Conservation (phyloP, 192 early-diverging fungal genomes). For the Funneliformis mosseae region DNA sequence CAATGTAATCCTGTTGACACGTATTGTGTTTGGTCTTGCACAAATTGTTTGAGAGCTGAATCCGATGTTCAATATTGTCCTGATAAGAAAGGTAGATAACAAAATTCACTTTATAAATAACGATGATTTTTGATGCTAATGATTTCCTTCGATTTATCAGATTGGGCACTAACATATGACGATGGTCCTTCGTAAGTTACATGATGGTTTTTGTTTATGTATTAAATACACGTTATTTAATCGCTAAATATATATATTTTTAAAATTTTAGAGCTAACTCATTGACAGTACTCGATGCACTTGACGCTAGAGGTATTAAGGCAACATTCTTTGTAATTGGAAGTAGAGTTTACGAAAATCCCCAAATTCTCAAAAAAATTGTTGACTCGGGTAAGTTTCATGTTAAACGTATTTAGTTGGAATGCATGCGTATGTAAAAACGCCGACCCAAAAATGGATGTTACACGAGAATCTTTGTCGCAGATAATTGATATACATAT, state of each 20-base stretch:
- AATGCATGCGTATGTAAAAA: no score
- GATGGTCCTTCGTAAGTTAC: conserved; percentile 49
- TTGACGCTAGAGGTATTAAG: conserved; percentile 40
- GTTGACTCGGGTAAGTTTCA: conserved; percentile 29
- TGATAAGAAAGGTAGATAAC: background rate
- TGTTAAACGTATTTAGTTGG: background rate
- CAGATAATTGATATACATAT: no score
- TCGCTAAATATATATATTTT: background rate
- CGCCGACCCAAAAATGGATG: no score
- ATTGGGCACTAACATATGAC: conserved; percentile 57
- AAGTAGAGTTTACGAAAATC: conserved; percentile 42
- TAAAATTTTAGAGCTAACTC: conserved; percentile 6
- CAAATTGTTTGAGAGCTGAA: background rate
- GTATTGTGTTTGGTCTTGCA: conserved; percentile 2
- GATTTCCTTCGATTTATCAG: conserved; percentile 27
- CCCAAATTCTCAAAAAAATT: conserved; percentile 41
- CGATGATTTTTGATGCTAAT: no score
- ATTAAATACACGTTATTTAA: background rate
- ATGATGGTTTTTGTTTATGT: background rate
- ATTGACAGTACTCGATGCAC: conserved; percentile 45
- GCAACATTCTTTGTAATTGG: conserved; percentile 56
- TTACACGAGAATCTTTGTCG: no score
- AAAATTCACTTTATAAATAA: background rate
- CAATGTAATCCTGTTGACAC: background rate
- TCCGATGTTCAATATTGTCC: conserved; percentile 13